Conservation (phyloP, 176 grass and related monocot species). For the Rhynchospora tenuis region DNA sequence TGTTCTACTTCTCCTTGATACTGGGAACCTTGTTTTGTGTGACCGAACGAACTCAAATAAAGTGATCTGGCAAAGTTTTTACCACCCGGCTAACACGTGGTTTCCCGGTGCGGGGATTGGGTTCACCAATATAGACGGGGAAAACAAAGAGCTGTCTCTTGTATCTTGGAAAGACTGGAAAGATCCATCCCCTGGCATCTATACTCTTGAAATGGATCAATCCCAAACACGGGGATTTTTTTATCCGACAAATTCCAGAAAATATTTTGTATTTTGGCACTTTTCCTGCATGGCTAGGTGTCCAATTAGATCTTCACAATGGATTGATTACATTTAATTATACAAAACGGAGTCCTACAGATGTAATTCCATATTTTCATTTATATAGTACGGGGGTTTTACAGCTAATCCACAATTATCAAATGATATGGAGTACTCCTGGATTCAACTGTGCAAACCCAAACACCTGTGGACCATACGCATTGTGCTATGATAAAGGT, state of each 20-base stretch:
- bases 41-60: conserved; percentile 20
- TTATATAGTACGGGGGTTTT: not conserved
- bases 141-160: conserved; percentile 23
- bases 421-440: not conserved
- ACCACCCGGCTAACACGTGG: conserved; percentile 35
- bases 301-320: not conserved
- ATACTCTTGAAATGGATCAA: conserved; percentile 30
- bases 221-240: conserved; percentile 26
- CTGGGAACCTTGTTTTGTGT: conserved; percentile 28
- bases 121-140: conserved; percentile 31
- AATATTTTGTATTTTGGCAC: conserved; percentile 26
- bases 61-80: conserved; percentile 46
- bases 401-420: not conserved
- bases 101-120: conserved; percentile 42
- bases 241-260: conserved; percentile 24
- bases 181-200: not conserved
- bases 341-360: not conserved
- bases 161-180: conserved; percentile 11
- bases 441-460: not conserved
- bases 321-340: not conserved
- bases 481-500: no score
- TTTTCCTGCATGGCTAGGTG: conserved; percentile 30
- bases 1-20: conserved; percentile 16
- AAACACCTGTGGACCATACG: no score
- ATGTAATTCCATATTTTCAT: not conserved